phyloP scores from a whole-genome alignment of 352 stramenopile species.

The Phytophthora agathidicida region DNA sequence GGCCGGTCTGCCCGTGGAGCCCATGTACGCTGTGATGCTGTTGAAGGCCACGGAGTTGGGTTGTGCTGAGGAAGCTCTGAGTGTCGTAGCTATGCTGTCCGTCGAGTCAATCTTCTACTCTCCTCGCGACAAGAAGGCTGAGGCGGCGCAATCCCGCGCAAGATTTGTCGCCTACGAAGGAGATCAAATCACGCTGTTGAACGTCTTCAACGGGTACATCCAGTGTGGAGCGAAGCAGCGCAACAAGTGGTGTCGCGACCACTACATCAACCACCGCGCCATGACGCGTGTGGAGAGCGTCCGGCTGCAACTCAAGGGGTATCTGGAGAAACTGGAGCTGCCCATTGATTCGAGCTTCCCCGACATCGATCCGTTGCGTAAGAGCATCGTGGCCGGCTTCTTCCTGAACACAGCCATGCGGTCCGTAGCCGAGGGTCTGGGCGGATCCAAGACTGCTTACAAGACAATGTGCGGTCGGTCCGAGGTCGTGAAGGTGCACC shows the following conservation, averaged over 20 bases:
- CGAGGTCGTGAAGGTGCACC: conserved; percentile 89
- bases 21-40: conserved; percentile 91
- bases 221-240: conserved; percentile 80
- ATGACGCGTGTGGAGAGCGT: conserved; percentile 89
- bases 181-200: conserved; percentile 86
- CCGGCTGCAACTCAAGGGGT: conserved; percentile 67
- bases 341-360: conserved; percentile 73
- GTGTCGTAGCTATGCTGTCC: conserved; percentile 89
- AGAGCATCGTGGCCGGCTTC: conserved; percentile 88
- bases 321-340: conserved; percentile 75
- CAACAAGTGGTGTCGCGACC: conserved; percentile 87
- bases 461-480: conserved; percentile 87
- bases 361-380: conserved; percentile 84
- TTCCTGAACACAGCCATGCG: conserved; percentile 91
- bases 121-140: conserved; percentile 82
- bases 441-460: conserved; percentile 81
- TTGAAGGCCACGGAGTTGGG: conserved; percentile 77
- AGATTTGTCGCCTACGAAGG: conserved; percentile 85
- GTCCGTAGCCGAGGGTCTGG: conserved; percentile 70
- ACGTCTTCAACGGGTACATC: conserved; percentile 81
- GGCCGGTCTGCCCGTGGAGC: conserved; percentile 87
- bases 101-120: conserved; percentile 92
- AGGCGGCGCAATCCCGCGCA: conserved; percentile 78
- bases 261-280: conserved; percentile 86
- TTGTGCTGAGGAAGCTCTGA: conserved; percentile 86